Conservation (phyloP, 305 asterid genomes). For the Fraxinus dipetala region DNA sequence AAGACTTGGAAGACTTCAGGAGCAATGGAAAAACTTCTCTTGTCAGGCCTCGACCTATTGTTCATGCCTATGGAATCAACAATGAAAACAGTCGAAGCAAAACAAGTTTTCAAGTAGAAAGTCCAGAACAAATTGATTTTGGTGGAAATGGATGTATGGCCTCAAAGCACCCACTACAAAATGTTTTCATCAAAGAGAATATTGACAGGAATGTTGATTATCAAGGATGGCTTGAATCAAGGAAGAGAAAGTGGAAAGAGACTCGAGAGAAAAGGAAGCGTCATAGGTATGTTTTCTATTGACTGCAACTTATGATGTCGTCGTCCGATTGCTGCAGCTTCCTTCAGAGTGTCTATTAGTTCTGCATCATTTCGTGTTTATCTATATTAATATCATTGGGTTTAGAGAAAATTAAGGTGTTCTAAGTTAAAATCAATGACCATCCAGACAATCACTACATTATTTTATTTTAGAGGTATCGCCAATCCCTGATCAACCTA, state of each 20-base stretch:
- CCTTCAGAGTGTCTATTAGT: background rate
- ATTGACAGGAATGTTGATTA: slow-evolving; percentile 66
- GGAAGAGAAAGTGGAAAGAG: slow-evolving; percentile 94
- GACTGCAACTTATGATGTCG: background rate
- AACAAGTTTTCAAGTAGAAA: slow-evolving; percentile 35
- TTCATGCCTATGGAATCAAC: slow-evolving; percentile 52
- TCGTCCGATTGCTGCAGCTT: slow-evolving; percentile 1
- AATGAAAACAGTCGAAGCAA: slow-evolving; percentile 36
- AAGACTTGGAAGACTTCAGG: slow-evolving; percentile 86
- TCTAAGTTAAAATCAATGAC: background rate
- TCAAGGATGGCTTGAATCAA: slow-evolving; percentile 91
- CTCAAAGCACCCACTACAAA: slow-evolving; percentile 37
- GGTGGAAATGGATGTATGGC: slow-evolving; percentile 31
- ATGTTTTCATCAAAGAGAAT: slow-evolving; percentile 44
- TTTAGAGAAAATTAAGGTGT: background rate
- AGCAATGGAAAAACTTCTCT: slow-evolving; percentile 40
- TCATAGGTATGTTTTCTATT: slow-evolving; percentile 50
- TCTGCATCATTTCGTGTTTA: slow-evolving; percentile 10
- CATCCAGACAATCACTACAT: background rate
- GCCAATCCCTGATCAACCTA: background rate
- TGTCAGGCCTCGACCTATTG: slow-evolving; percentile 63
- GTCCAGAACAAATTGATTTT: slow-evolving; percentile 36
- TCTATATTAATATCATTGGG: background rate
- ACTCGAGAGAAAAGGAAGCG: slow-evolving; percentile 79
- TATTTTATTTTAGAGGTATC: background rate